phyloP scores from a whole-genome alignment of 2,329 filamentous ascomycete genomes.

The Fusarium phyllophilum region DNA sequence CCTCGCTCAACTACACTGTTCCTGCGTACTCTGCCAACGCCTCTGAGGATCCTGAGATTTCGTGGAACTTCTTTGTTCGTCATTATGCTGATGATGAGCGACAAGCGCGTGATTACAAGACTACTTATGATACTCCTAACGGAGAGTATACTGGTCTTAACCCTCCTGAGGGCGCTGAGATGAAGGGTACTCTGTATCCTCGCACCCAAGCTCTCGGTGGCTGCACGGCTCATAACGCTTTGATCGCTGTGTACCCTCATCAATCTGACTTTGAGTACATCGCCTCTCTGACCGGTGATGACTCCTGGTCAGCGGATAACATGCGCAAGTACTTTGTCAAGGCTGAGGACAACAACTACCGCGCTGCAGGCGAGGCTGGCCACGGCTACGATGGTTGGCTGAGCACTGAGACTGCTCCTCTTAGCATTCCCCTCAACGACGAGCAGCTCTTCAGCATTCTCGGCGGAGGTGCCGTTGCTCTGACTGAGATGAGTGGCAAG shows the following conservation, averaged over 20 bases:
- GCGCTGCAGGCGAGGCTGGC: slow-evolving; percentile 14
- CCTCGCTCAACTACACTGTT: slow-evolving; percentile 60
- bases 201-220: slow-evolving; percentile 59
- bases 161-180: slow-evolving; percentile 53
- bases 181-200: slow-evolving; percentile 59
- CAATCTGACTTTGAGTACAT: slow-evolving; percentile 69
- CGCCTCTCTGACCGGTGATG: slow-evolving; percentile 67
- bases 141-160: slow-evolving; percentile 61
- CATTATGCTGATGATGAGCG: slow-evolving; percentile 66
- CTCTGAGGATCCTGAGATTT: slow-evolving; percentile 64
- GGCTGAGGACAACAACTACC: slow-evolving; percentile 66
- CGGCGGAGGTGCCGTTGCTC: slow-evolving; percentile 19
- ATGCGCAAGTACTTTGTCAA: slow-evolving; percentile 69
- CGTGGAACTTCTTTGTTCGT: slow-evolving; percentile 73
- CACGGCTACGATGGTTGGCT: slow-evolving; percentile 41
- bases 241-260: slow-evolving; percentile 68
- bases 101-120: slow-evolving; percentile 67
- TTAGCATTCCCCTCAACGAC: slow-evolving; percentile 28
- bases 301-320: slow-evolving; percentile 65
- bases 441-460: slow-evolving; percentile 30
- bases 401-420: slow-evolving; percentile 30
- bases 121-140: slow-evolving; percentile 63
- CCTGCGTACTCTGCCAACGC: slow-evolving; percentile 64
- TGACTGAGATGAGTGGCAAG: slow-evolving; percentile 12
- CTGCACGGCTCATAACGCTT: slow-evolving; percentile 68